Evolutionary conservation across 164 flowering plant genomes (phyloP), one percentile per base, ranked within the genome.

Genomic region (Stephania yunnanensis): DNA sequence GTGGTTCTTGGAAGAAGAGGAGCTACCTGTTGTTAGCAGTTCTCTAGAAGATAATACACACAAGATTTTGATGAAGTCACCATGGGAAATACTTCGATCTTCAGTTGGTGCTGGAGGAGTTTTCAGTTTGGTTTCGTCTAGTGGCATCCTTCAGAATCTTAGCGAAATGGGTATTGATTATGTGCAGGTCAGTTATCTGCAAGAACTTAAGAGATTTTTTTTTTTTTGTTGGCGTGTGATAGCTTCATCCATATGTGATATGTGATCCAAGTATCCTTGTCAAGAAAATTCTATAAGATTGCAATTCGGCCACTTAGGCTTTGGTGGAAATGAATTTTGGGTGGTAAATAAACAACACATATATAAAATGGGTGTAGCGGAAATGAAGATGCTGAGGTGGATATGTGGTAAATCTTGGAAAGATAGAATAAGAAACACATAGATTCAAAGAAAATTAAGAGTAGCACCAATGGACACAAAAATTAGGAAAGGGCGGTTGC

Each of bases 41-140:
- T 79, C 86, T 42, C 52, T 22, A 19, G 88, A 81, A 75, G 61
- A 82, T 73, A 81, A 76, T 42, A 84, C 48, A 76, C 86, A 81
- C 73, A 89, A 90, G 78, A 85, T 95, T 81, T 80, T 95, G 81
- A 85, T 93, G 90, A 90, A 89, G 76, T 87, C 98, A 45, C 97
- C 95, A 25, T 93, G 99, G 99, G 97, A 93, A 73, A 87, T 95
- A 74, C 89, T 89, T 72, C 89, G 87, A 70, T 81, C 89, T 44
- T 91, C 92, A 19, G 87, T 92, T 71, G 98, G 99, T 55, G 88
- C 97, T 75, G 96, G 92, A 73, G 98, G 99, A 22, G 78, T 86
- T 30, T 77, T 95, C 69, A 89, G 85, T 83, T 77, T 83, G 83
- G 87, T 95, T 69, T 84, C 90, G 30, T 84, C 90, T n/a, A 76